Percentiles rank a stretch among this genome's conserved stretches.
Conservation (phyloP, 805 yeast genomes). For the Saccharomycopsis amapae region DNA sequence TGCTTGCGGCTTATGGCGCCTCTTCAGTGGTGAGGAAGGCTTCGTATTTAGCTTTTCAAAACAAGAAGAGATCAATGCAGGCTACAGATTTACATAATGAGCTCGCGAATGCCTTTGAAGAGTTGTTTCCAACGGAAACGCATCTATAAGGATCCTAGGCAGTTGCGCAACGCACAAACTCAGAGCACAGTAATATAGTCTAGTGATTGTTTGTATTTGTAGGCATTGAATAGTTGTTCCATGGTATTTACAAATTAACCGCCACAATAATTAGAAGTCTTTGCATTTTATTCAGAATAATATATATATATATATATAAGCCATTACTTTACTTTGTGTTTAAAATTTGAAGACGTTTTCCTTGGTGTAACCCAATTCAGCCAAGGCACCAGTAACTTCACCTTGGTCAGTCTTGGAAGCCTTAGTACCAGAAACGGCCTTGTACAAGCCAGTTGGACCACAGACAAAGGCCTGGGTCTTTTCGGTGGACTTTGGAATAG, state of each 20-base stretch:
- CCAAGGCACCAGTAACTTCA: conserved; percentile 79
- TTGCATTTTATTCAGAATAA: too few species aligned
- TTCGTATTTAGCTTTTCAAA: conserved; percentile 53
- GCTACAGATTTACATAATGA: conserved; percentile 72
- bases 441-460: conserved; percentile 92
- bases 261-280: too few species aligned
- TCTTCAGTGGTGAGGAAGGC: conserved; percentile 60
- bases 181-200: too few species aligned
- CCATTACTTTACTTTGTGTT: too few species aligned
- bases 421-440: conserved; percentile 82
- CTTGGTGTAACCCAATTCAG: conserved; percentile 81
- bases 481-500: conserved; percentile 60
- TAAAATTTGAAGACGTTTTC: conserved; percentile 87
- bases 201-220: too few species aligned
- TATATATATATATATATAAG: too few species aligned
- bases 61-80: conserved; percentile 71
- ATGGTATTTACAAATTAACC: too few species aligned
- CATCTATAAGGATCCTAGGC: conserved; percentile 1
- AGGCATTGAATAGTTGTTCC: too few species aligned
- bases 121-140: conserved; percentile 30
- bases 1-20: conserved; percentile 68
- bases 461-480: conserved; percentile 78
- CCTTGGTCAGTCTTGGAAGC: conserved; percentile 89
- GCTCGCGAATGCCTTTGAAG: conserved; percentile 57
- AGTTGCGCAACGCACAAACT: too few species aligned